These are phyloP conservation scores for Cutaneotrichosporon spelunceum DNA, from an alignment of 1,284 basidiomycete genomes.

Conservation along the genomic window DNA sequence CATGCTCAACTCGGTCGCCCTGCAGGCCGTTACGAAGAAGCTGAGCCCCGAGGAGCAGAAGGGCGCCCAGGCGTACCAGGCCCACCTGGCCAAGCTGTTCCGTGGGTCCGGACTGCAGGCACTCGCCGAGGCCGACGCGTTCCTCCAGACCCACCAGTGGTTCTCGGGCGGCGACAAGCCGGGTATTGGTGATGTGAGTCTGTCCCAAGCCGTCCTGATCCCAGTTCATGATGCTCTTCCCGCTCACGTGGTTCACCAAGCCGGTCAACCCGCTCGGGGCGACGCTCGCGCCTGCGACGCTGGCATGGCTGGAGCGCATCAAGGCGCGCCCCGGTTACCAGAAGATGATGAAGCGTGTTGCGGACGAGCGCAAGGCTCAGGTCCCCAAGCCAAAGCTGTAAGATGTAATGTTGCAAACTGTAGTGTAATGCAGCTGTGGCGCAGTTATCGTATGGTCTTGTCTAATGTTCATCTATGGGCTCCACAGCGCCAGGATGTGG, in stretches of 20 bases:
- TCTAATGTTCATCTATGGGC: no score
- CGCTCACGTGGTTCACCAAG: constrained; percentile 7
- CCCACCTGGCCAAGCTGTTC: neutral
- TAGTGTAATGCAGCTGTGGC: neutral
- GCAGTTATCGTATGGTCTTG: neutral
- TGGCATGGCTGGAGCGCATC: constrained; percentile 18
- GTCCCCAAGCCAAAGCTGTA: constrained; percentile 1
- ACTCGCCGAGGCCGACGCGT: constrained; percentile 33
- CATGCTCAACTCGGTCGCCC: constrained; percentile 2
- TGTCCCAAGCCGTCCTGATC: neutral
- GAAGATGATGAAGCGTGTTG: constrained; percentile 12
- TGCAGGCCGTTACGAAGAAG: neutral
- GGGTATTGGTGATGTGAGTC: constrained; percentile 42
- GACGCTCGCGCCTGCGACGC: constrained; percentile 11
- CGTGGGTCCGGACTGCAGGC: constrained; percentile 12
- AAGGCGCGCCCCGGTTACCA: constrained; percentile 13
- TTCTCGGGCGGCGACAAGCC: constrained; percentile 40
- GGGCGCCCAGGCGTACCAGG: constrained; percentile 4
- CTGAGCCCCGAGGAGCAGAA: neutral
- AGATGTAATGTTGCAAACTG: neutral
- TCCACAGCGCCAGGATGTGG: no score
- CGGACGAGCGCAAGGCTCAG: constrained; percentile 1
- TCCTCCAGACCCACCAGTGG: constrained; percentile 27
- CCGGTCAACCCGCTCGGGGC: neutral
- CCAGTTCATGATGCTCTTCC: constrained; percentile 23